Evolutionary conservation across 202 grass and related monocot genomes (phyloP).

Genomic region (Elaeis oleifera): DNA sequence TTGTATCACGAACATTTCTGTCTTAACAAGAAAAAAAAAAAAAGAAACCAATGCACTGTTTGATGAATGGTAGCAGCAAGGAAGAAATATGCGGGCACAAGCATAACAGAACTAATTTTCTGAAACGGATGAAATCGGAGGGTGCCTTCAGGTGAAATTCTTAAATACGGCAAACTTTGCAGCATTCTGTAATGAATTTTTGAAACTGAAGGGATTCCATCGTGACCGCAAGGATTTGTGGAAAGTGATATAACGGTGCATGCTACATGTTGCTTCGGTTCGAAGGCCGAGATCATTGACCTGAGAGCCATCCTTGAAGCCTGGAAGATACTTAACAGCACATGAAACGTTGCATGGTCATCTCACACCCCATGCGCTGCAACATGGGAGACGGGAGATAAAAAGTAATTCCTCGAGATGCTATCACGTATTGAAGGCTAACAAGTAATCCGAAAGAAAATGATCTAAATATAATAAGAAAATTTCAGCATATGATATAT

Average conservation of each 20-base stretch:
- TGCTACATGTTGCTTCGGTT: constrained; percentile 1
- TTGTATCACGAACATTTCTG: no score
- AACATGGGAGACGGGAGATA: no score
- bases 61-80: constrained; percentile 2
- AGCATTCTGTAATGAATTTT: constrained; percentile 1
- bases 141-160: constrained; percentile 7
- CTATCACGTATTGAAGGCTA: no score
- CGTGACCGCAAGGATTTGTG: neutral
- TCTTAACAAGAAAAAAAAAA: no score
- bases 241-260: constrained; percentile 1
- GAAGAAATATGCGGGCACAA: constrained; percentile 9
- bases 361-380: no score
- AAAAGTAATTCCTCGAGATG: no score
- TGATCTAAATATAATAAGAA: no score
- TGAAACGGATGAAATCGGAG: neutral
- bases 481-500: no score
- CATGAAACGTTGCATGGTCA: neutral
- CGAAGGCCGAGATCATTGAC: neutral
- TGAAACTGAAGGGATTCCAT: no score
- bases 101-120: constrained; percentile 1
- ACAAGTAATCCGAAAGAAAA: no score
- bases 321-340: constrained; percentile 1
- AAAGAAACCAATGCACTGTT: no score
- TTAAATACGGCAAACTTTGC: constrained; percentile 5
- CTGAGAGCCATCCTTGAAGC: neutral